Evolutionary conservation across 2,329 filamentous ascomycete genomes (phyloP), one percentile per base, ranked within the genome.

Genomic region (Beauveria medogensis): DNA sequence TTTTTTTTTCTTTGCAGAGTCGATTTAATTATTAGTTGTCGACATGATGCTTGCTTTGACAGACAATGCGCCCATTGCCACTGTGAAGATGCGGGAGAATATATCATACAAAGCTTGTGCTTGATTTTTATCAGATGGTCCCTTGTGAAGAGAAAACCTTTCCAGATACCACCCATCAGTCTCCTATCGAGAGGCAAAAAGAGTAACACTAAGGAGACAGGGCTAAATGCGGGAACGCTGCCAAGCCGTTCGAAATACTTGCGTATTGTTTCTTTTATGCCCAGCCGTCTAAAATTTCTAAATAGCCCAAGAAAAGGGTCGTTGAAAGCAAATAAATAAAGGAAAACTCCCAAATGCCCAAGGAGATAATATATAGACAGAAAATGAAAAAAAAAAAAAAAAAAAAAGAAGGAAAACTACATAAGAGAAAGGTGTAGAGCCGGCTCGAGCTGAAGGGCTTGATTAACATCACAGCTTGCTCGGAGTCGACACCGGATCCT

Each of bases 381-480:
- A 48, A 12, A 40, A 12, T 30, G 2, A 37, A 16, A 22, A 12
- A 5, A 14, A 37, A 14, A 5, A 37, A 6, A 22, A 12, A 2
- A 6, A 14, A 14, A 34, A 5, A 34, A 5, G 5, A 14, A 22
- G 8, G 2, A 50, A 30, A 6, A 22, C 16, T 2, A 52, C 44
- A 16, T 18, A 22, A 10, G 8, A 46, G n/a, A 34, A 34, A 46
- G 20, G 9, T 18, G 5, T 26, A n/a, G 10, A 18, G 24, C 18
- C n/a, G 7, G 41, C 41, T 43, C 18, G 2, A 9, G 34, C 34
- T 37, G 2, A 18, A 22, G 6, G 6, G 9, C 3, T 50, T 10
- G 47, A 51, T 14, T 37, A 41, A 26, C 20, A 24, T 69, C 62
- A 75, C 59, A 75, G 64, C 64, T 75, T 75, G 69, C 72, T 73